Conservation (phyloP, 2,329 filamentous ascomycete species). For the Talaromyces verruculosus region DNA sequence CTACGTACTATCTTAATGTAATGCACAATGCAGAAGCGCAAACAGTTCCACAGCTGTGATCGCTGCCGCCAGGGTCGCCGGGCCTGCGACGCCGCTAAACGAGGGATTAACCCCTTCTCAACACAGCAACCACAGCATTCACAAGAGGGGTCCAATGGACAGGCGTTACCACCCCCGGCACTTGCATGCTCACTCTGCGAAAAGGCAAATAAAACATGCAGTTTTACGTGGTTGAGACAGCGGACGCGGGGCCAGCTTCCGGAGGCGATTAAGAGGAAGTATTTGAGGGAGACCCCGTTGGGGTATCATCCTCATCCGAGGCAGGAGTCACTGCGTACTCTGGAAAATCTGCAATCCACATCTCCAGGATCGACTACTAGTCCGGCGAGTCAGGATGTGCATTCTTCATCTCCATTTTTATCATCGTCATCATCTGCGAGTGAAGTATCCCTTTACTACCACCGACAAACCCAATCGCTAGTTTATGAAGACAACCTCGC, state of each 20-base stretch:
- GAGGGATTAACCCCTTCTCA: background rate
- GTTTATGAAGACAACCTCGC: background rate
- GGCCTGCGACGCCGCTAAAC: background rate
- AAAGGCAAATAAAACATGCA: background rate
- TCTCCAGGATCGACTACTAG: background rate
- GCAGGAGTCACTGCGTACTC: background rate
- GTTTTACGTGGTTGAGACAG: background rate
- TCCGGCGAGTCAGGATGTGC: background rate
- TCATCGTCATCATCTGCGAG: no score
- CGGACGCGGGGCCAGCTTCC: background rate
- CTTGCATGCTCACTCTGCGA: background rate
- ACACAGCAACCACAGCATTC: no score
- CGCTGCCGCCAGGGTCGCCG: no score
- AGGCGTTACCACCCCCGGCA: no score
- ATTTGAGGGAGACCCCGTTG: background rate
- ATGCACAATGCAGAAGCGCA: background rate
- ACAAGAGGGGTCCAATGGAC: no score
- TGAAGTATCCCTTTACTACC: background rate
- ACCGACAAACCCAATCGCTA: background rate
- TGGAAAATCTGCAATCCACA: background rate
- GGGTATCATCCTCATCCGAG: background rate
- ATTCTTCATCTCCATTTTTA: background rate
- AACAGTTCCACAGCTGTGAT: background rate
- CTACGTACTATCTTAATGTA: background rate
- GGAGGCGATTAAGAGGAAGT: background rate